Evolutionary conservation across 2,329 filamentous ascomycete genomes (phyloP).

Genomic region (Aureobasidium namibiae): DNA sequence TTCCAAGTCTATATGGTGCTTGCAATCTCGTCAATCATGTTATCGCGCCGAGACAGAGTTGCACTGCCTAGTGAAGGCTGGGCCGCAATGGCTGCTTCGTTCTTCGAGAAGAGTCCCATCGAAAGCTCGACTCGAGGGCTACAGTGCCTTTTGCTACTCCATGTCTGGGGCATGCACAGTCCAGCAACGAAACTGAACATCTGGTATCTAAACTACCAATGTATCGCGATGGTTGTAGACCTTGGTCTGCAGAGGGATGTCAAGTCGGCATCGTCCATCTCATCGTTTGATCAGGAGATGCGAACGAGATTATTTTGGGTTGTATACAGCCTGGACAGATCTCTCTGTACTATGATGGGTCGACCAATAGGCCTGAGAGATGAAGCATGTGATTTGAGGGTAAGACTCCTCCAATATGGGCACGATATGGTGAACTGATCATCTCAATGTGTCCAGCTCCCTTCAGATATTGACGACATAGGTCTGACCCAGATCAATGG

Average conservation of each 20-base stretch:
- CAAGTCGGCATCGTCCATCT: background rate
- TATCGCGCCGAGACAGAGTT: background rate
- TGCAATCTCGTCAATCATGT: background rate
- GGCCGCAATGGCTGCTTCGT: background rate
- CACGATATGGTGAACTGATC: background rate
- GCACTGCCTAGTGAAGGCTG: background rate
- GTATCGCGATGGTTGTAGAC: slow-evolving; percentile 5
- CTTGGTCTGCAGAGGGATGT: background rate
- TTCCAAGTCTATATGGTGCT: slow-evolving; percentile 8
- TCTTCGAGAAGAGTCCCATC: background rate
- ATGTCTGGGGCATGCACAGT: slow-evolving; percentile 6
- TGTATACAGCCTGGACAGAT: slow-evolving; percentile 4
- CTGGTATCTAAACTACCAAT: slow-evolving; percentile 8
- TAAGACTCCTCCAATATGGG: background rate
- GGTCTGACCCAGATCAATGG: background rate
- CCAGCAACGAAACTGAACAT: background rate
- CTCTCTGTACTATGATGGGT: slow-evolving; percentile 7
- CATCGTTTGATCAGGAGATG: background rate
- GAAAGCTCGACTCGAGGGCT: background rate
- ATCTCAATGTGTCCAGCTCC: background rate
- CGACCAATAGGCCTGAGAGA: background rate
- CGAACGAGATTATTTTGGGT: slow-evolving; percentile 4
- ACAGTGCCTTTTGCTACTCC: background rate
- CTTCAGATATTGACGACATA: background rate
- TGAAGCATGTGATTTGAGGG: background rate